These are phyloP conservation scores for Massariosphaeria phaeospora DNA, from an alignment of 495 filamentous ascomycete genomes.

Conservation along the genomic window DNA sequence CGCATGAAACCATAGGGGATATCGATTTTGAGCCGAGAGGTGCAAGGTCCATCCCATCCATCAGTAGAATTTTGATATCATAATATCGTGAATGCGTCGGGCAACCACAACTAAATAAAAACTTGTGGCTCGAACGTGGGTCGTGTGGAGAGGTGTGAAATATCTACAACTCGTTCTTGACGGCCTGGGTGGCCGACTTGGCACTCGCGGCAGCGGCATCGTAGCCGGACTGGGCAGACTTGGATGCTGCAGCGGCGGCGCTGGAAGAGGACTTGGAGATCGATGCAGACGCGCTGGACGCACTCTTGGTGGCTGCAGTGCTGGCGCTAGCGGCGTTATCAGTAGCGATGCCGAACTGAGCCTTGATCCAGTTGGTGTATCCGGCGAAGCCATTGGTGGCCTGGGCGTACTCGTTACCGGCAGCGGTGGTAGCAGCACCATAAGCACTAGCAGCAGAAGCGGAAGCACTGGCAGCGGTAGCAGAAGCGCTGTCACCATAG, in stretches of 20 bases:
- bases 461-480: slow-evolving; percentile 59
- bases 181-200: slow-evolving; percentile 45
- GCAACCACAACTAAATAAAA: not conserved
- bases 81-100: not conserved
- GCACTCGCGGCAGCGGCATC: slow-evolving; percentile 64
- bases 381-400: slow-evolving; percentile 46
- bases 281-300: slow-evolving; percentile 12
- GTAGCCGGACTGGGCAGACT: slow-evolving; percentile 10
- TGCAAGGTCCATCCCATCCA: no score
- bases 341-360: slow-evolving; percentile 53
- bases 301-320: slow-evolving; percentile 11
- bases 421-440: slow-evolving; percentile 77
- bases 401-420: slow-evolving; percentile 69
- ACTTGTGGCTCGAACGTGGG: not conserved
- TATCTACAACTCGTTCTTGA: slow-evolving; percentile 37
- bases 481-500: slow-evolving; percentile 58
- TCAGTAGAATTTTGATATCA: no score
- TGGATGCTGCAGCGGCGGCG: not conserved
- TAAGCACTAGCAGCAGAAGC: slow-evolving; percentile 59
- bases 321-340: slow-evolving; percentile 32
- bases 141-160: not conserved
- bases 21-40: no score
- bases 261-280: slow-evolving; percentile 20
- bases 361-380: slow-evolving; percentile 66
- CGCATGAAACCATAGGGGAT: no score